Evolutionary conservation across 345 rosid genomes (phyloP), one percentile per base, ranked within the genome.

Genomic region (Turritis glabra): DNA sequence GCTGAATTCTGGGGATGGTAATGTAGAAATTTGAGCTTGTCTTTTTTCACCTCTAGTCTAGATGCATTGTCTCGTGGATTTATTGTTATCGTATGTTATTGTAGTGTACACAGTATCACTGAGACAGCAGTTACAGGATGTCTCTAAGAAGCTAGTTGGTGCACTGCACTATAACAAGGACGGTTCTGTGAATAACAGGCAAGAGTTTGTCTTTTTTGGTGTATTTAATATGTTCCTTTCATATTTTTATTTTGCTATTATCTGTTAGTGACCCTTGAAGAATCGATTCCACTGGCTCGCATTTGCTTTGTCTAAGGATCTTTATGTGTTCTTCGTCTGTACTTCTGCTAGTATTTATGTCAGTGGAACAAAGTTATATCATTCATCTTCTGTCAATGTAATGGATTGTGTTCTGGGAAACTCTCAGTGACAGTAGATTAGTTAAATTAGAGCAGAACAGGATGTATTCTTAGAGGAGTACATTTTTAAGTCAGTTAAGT

Each of bases 51-150:
- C 15, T 58, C 26, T 46, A 15, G 21, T 66, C 15, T 66, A 30
- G 64, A 13, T 59, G 43, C 75, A 21, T 69, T 78, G 71, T 75
- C 53, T 30, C 2, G 6, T 62, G 9, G 60, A 77, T 64, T 80
- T 64, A 70, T 44, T 58, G 63, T 68, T 73, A 40, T 50, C 64
- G 37, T 87, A 65, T 83, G 47, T 69, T 76, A 51, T 80, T 88
- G 87, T 76, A 96, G 99, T 96, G 65, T 96, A 89, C 89, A 87
- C 99, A 0, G 97, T 91, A 77, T 96, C 99, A 60, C 81, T 96
- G 79, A 89, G 98, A 81, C 99, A 92, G 62, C 99, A 96, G 81
- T 84, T 96, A 76, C 99, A 92, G 86, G 99, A 96, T 73, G 87
- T 89, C 60, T 93, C 97, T 59, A 96, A 96, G 84, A 96, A 89